A percentile compares a stretch with the other conserved stretches of the same genome.
These are phyloP conservation scores for Rhodotorula sp. DNA, from an alignment of 1,284 basidiomycete genomes.

Conservation along the genomic window DNA sequence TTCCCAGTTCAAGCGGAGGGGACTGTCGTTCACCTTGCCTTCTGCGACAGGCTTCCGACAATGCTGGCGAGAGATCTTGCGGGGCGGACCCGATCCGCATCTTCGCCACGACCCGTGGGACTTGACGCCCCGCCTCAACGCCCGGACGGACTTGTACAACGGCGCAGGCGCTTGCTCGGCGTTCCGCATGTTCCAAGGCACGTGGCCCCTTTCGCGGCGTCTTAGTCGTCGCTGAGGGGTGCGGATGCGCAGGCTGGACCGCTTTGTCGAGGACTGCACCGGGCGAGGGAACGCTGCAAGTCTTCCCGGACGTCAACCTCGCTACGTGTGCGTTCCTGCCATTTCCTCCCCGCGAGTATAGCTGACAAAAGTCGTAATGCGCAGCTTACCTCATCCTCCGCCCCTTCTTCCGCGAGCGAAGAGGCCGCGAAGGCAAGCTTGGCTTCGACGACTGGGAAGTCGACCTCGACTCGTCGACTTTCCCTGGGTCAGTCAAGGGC, in stretches of 20 bases:
- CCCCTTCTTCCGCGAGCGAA: constrained; percentile 64
- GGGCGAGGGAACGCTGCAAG: constrained; percentile 69
- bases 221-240: neutral
- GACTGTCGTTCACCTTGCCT: neutral
- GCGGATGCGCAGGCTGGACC: constrained; percentile 55
- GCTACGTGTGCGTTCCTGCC: constrained; percentile 57
- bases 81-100: constrained; percentile 59
- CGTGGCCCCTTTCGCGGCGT: neutral
- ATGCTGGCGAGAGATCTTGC: constrained; percentile 54
- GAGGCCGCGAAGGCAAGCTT: constrained; percentile 54
- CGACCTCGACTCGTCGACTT: constrained; percentile 59
- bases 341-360: neutral
- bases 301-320: constrained; percentile 71
- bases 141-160: constrained; percentile 61
- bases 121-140: constrained; percentile 57
- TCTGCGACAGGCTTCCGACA: constrained; percentile 54
- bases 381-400: constrained; percentile 61
- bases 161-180: constrained; percentile 62
- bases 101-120: constrained; percentile 58
- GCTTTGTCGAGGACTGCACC: constrained; percentile 60
- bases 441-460: constrained; percentile 48
- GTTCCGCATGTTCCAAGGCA: constrained; percentile 68
- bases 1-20: constrained; percentile 14
- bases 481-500: constrained; percentile 56
- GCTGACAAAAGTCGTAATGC: neutral